A percentile compares a stretch with the other conserved stretches of the same genome.
Conservation (phyloP, 768 basidiomycete species). For the Cantharellus cinnabarinus region DNA sequence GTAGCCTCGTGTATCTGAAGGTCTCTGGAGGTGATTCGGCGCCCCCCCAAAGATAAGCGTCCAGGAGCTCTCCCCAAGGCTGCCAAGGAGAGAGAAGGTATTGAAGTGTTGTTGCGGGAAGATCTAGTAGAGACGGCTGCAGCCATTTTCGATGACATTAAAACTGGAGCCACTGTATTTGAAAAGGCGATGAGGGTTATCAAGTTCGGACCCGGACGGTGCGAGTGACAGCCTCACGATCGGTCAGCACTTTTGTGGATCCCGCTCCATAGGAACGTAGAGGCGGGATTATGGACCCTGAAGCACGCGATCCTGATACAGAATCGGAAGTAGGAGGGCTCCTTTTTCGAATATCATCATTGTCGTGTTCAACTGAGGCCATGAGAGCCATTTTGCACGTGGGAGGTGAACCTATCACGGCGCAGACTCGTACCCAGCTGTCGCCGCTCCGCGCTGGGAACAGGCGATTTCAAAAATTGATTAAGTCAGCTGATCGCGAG, state of each 20-base stretch:
- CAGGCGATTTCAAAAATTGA: no score
- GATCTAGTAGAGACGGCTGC: constrained; percentile 38
- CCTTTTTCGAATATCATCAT: no score
- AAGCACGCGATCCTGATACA: not conserved
- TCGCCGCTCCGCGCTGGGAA: no score
- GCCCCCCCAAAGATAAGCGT: constrained; percentile 39
- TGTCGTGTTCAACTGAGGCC: no score
- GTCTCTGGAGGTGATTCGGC: constrained; percentile 62
- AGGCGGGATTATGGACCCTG: not conserved
- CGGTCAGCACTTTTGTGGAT: constrained; percentile 51
- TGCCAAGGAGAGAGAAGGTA: constrained; percentile 37
- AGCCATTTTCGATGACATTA: constrained; percentile 76
- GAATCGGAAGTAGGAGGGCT: not conserved
- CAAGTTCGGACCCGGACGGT: not conserved
- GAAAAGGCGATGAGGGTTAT: constrained; percentile 1
- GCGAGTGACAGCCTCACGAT: constrained; percentile 29
- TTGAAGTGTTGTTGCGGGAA: constrained; percentile 9
- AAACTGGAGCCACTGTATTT: constrained; percentile 54
- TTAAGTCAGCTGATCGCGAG: no score
- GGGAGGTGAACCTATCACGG: no score
- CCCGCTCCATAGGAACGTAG: not conserved
- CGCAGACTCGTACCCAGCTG: no score
- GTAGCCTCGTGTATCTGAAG: constrained; percentile 68
- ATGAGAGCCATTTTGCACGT: no score
- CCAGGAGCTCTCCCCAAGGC: constrained; percentile 63